Percentiles rank a stretch among this genome's conserved stretches.
Conservation (phyloP, 371 early-diverging fungal species). For the Lichtheimia hyalospora region DNA sequence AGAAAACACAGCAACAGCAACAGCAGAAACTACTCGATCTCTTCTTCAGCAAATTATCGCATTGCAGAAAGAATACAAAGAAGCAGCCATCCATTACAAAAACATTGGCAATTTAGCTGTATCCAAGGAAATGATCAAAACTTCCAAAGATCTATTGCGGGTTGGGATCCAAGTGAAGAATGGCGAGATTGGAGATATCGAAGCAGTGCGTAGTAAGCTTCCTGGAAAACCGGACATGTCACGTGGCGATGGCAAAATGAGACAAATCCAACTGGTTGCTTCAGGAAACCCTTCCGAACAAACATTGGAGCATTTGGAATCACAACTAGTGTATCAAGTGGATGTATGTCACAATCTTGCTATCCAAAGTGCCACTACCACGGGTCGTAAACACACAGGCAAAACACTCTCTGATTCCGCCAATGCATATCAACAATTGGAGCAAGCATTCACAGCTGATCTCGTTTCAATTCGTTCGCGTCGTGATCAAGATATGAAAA, state of each 20-base stretch:
- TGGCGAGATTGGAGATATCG: conserved; percentile 25
- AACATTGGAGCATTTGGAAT: conserved; percentile 48
- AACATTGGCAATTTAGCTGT: conserved; percentile 41
- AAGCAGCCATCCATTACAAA: conserved; percentile 62
- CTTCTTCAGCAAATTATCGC: conserved; percentile 24
- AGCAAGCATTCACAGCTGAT: conserved; percentile 61
- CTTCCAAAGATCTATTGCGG: conserved; percentile 44
- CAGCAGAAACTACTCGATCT: not conserved
- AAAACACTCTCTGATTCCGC: conserved; percentile 15
- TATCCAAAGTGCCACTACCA: conserved; percentile 38
- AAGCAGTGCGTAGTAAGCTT: conserved; percentile 22
- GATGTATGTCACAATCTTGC: conserved; percentile 63
- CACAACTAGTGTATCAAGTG: conserved; percentile 61
- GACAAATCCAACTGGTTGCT: conserved; percentile 19
- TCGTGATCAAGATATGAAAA: conserved; percentile 27
- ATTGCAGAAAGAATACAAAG: conserved; percentile 62
- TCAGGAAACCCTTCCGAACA: conserved; percentile 2
- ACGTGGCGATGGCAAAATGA: conserved; percentile 36
- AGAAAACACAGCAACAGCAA: too few relatives aligned
- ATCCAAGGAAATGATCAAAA: conserved; percentile 60
- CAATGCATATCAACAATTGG: conserved; percentile 49
- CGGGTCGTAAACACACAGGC: conserved; percentile 5
- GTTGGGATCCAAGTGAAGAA: conserved; percentile 37
- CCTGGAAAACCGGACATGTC: conserved; percentile 43
- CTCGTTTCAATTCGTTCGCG: conserved; percentile 54